phyloP scores from a whole-genome alignment of 73 alveolate genomes.

The Paramecium sexaurelia region DNA sequence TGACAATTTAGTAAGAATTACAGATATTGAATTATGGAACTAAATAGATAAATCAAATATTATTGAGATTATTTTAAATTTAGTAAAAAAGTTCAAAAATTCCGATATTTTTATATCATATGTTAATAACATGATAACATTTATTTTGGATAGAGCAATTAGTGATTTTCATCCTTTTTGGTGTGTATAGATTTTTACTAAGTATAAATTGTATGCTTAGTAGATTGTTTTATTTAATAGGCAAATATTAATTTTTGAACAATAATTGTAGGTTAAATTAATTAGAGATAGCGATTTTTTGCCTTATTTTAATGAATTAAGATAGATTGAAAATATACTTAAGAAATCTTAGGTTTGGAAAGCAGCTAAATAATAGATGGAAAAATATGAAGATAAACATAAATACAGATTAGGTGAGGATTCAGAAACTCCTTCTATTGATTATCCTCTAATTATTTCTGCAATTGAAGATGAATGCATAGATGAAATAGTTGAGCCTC shows the following conservation, averaged over 20 bases:
- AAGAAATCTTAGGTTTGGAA: neutral
- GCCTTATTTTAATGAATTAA: slow-evolving; percentile 23
- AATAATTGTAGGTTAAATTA: neutral
- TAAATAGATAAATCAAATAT: neutral
- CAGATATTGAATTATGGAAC: slow-evolving; percentile 25
- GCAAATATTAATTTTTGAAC: neutral
- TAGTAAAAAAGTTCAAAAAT: neutral
- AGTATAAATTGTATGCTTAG: neutral
- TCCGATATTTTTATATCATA: slow-evolving; percentile 35
- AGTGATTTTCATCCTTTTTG: slow-evolving; percentile 63
- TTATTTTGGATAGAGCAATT: slow-evolving; percentile 39
- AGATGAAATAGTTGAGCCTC: neutral
- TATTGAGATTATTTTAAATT: neutral
- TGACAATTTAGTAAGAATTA: slow-evolving; percentile 33
- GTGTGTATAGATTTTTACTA: neutral
- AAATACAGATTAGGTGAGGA: neutral
- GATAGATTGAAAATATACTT: neutral
- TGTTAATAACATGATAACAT: neutral
- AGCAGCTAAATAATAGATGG: neutral
- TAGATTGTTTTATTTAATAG: neutral
- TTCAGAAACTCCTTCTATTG: neutral
- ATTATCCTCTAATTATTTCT: neutral
- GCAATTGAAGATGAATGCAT: neutral
- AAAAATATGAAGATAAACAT: neutral
- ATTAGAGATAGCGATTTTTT: neutral